These are phyloP conservation scores for Calonectria montana DNA, from an alignment of 2,329 filamentous ascomycete species.

Conservation along the genomic window DNA sequence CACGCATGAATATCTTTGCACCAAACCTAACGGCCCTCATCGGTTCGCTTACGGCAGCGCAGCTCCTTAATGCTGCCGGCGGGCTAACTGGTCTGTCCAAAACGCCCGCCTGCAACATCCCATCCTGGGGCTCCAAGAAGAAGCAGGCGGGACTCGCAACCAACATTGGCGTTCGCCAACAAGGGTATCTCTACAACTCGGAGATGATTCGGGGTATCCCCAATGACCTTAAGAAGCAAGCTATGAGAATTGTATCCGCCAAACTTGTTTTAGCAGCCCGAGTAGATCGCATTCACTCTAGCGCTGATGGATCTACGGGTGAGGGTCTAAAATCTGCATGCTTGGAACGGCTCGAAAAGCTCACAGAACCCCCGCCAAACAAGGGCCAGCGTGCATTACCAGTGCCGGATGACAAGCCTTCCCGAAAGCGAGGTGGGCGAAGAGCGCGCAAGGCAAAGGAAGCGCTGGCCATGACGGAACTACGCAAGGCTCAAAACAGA, in stretches of 20 bases:
- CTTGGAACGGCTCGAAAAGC: constrained; percentile 87
- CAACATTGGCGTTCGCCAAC: constrained; percentile 89
- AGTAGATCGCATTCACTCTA: constrained; percentile 86
- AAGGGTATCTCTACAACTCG: constrained; percentile 94
- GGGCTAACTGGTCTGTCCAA: constrained; percentile 90
- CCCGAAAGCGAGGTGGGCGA: constrained; percentile 90
- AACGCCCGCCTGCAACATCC: constrained; percentile 92
- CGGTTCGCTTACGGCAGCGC: constrained; percentile 91
- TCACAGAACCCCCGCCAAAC: constrained; percentile 91
- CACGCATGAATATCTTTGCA: constrained; percentile 95
- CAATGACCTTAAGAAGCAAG: constrained; percentile 88
- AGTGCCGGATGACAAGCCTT: constrained; percentile 94
- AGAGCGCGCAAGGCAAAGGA: constrained; percentile 95
- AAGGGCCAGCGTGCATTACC: constrained; percentile 88
- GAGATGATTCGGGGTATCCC: constrained; percentile 88
- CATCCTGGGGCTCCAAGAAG: constrained; percentile 91
- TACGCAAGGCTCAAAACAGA: constrained; percentile 95
- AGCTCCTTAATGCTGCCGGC: constrained; percentile 94
- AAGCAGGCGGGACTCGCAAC: constrained; percentile 88
- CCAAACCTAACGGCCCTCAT: constrained; percentile 93
- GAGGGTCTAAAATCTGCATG: constrained; percentile 85
- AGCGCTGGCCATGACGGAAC: constrained; percentile 94
- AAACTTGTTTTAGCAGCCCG: constrained; percentile 95
- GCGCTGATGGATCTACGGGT: constrained; percentile 84
- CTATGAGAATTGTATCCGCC: constrained; percentile 92